Evolutionary conservation across 2,329 filamentous ascomycete species (phyloP), one percentile per base, ranked within the genome.

Genomic region (Lojkania enalia): DNA sequence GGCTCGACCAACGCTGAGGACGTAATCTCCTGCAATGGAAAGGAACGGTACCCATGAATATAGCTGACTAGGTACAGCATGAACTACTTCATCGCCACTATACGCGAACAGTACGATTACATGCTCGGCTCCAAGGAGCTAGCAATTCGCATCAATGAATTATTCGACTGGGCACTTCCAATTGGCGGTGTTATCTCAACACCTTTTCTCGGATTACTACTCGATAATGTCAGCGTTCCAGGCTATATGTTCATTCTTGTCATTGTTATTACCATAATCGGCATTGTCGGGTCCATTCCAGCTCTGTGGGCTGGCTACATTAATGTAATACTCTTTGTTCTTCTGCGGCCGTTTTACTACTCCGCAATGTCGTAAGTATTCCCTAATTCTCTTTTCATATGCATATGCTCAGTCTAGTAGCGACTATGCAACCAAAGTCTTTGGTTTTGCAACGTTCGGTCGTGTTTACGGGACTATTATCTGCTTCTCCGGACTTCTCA

Each of bases 21-120:
- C n/a, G n/a, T n/a, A n/a, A n/a, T n/a, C n/a, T n/a, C n/a, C n/a
- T n/a, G n/a, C n/a, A n/a, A n/a, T n/a, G n/a, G n/a, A n/a, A n/a
- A n/a, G n/a, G n/a, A n/a, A n/a, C n/a, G n/a, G n/a, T n/a, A n/a
- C n/a, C n/a, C n/a, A n/a, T n/a, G n/a, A n/a, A n/a, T n/a, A n/a
- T 15, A 35, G 31, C 31, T 35, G n/a, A 35, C 55, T n/a, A n/a
- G n/a, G n/a, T n/a, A n/a, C n/a, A n/a, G 63, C 14, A 95, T 95
- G 78, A 95, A 95, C 72, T 95, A 90, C 74, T 95, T 95, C 65
- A 88, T 96, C 41, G 89, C 90, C 3, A 95, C 90, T 2, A 85
- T 96, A 52, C 80, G 86, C 2, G 79, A 85, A 2, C 90, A 96
- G 67, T 95, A 95, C 70, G 79, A 82, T 36, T 85, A 84, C 59